A percentile compares a stretch with the other conserved stretches of the same genome.
Evolutionary conservation across 768 basidiomycete genomes (phyloP).

Genomic region (Cystofilobasidium capitatum): DNA sequence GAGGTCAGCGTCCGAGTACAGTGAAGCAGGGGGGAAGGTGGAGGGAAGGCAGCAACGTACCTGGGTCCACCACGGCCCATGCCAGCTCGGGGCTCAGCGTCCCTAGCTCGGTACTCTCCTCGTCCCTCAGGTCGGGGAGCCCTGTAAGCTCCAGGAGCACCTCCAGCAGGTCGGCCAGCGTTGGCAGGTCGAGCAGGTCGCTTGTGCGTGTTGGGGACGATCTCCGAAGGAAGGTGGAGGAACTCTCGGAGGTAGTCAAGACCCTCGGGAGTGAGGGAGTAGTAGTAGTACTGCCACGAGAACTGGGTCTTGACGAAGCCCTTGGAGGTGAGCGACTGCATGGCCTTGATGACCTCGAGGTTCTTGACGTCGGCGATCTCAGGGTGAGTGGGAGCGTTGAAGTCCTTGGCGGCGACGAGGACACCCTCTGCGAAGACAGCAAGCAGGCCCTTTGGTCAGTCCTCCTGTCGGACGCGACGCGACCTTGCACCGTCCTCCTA

Average conservation of each 20-base stretch:
- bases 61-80: conserved; percentile 73
- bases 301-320: conserved; percentile 98
- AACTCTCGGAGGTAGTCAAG: conserved; percentile 86
- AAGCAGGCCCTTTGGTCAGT: neutral
- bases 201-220: conserved; percentile 96
- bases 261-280: conserved; percentile 91
- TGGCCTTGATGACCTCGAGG: conserved; percentile 62
- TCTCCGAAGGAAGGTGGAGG: conserved; percentile 89
- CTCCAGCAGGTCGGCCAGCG: conserved; percentile 63
- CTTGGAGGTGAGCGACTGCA: conserved; percentile 57
- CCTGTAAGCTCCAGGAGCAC: conserved; percentile 61
- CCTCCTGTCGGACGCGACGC: neutral
- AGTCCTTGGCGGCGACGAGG: conserved; percentile 98
- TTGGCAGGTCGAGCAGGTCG: conserved; percentile 67
- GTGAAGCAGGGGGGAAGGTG: neutral
- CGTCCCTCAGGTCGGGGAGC: conserved; percentile 66
- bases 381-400: conserved; percentile 92
- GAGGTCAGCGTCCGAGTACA: no score
- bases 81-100: conserved; percentile 44
- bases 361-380: conserved; percentile 59
- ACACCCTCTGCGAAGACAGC: conserved; percentile 66
- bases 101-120: conserved; percentile 69
- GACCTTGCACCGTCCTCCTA: neutral
- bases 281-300: conserved; percentile 99
- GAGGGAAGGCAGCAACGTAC: neutral